Percentiles rank a stretch among this genome's conserved stretches.
Evolutionary conservation across 164 flowering plant genomes (phyloP).

Genomic region (Umbilicus rupestris): DNA sequence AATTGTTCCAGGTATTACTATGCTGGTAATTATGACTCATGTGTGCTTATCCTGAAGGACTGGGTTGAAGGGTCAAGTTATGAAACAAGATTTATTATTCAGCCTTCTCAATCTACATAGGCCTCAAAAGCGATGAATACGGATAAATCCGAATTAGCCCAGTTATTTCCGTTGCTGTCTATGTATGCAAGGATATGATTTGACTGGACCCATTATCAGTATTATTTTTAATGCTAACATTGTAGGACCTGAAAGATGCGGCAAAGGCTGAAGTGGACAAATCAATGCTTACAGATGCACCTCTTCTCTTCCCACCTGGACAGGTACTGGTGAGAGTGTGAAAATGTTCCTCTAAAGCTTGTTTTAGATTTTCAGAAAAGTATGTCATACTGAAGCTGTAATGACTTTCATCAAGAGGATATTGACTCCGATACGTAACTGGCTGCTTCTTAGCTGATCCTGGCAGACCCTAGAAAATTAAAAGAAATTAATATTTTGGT

Average conservation of each 20-base stretch:
- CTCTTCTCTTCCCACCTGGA: slow-evolving; percentile 89
- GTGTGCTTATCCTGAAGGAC: not conserved
- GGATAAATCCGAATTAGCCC: not conserved
- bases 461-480: not conserved
- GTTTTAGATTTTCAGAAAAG: too few species aligned
- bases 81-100: not conserved
- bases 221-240: slow-evolving; percentile 8
- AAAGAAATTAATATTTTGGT: not conserved
- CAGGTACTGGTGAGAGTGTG: slow-evolving; percentile 41
- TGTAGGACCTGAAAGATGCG: slow-evolving; percentile 44
- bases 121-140: not conserved
- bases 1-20: slow-evolving; percentile 36
- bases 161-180: not conserved
- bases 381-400: not conserved
- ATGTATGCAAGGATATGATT: not conserved
- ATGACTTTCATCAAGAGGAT: not conserved
- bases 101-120: too few species aligned
- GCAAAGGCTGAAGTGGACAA: slow-evolving; percentile 60
- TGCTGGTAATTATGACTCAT: slow-evolving; percentile 5
- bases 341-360: too few species aligned
- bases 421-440: not conserved
- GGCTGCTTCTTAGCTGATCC: not conserved
- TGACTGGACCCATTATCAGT: not conserved
- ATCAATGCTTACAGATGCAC: slow-evolving; percentile 86
- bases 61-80: not conserved